Evolutionary conservation across 192 early-diverging fungal species (phyloP).

Genomic region (Coemansia sp.): DNA sequence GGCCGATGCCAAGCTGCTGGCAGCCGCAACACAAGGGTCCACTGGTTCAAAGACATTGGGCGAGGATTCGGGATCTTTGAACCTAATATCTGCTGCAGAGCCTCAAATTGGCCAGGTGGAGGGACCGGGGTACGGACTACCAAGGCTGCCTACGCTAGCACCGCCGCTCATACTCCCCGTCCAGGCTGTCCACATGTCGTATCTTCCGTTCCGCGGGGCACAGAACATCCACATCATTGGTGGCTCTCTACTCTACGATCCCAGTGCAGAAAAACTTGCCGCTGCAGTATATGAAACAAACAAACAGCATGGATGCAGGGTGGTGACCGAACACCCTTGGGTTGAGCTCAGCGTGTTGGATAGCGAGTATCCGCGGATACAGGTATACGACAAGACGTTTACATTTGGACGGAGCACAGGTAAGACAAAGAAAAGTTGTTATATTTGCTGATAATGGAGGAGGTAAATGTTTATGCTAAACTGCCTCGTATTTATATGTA

Average conservation of each 20-base stretch:
- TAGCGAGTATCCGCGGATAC: constrained; percentile 14
- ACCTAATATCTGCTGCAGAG: too few relatives aligned
- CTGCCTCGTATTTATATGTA: background rate
- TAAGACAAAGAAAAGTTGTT: too few relatives aligned
- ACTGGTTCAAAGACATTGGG: background rate
- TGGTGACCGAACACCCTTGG: too few relatives aligned
- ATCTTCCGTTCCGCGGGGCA: constrained; percentile 20
- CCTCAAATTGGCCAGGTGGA: too few relatives aligned
- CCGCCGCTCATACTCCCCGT: constrained; percentile 39
- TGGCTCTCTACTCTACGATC: constrained; percentile 22
- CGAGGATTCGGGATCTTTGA: too few relatives aligned
- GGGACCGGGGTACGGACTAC: background rate
- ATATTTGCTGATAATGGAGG: too few relatives aligned
- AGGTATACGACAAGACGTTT: constrained; percentile 6
- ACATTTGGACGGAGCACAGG: constrained; percentile 30
- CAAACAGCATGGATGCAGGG: too few relatives aligned
- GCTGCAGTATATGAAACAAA: too few relatives aligned
- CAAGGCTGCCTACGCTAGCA: background rate
- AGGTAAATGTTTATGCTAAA: background rate
- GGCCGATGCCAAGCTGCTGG: background rate
- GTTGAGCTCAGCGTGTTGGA: constrained; percentile 20
- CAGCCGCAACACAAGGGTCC: too few relatives aligned
- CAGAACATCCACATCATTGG: constrained; percentile 22
- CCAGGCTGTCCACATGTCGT: constrained; percentile 23
- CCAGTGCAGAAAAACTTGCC: background rate